Conservation (phyloP, 202 grass and related monocot genomes). For the Digitaria exilis region DNA sequence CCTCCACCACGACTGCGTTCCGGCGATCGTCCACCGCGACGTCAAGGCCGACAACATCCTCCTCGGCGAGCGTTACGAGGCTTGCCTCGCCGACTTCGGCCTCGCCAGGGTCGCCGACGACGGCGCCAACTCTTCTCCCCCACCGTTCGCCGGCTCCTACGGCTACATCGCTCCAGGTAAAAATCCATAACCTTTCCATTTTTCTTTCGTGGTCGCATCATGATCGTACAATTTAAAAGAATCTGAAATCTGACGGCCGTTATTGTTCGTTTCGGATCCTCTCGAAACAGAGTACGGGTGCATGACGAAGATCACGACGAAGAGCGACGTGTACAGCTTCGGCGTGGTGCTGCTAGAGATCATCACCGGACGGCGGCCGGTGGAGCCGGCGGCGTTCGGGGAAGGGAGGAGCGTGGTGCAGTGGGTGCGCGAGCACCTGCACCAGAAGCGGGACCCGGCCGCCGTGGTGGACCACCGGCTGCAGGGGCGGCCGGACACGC, state of each 20-base stretch:
- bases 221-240: too few relatives aligned
- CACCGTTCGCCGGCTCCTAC: constrained; percentile 82
- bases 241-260: not conserved
- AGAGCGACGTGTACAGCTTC: constrained; percentile 95
- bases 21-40: constrained; percentile 80
- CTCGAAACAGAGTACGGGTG: constrained; percentile 61
- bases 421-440: constrained; percentile 79
- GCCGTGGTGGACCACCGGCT: constrained; percentile 59
- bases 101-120: constrained; percentile 64
- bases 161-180: constrained; percentile 66
- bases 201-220: too few relatives aligned
- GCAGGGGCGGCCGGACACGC: constrained; percentile 62
- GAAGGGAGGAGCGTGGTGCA: constrained; percentile 79
- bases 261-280: not conserved
- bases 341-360: constrained; percentile 76
- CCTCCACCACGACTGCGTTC: constrained; percentile 83
- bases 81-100: constrained; percentile 88
- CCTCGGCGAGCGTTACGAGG: constrained; percentile 76
- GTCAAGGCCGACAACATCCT: constrained; percentile 92
- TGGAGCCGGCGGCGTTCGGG: constrained; percentile 47
- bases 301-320: constrained; percentile 79
- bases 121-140: constrained; percentile 44
- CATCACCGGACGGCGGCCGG: constrained; percentile 60
- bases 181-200: too few relatives aligned
- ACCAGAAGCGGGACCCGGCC: constrained; percentile 61